phyloP scores from a whole-genome alignment of 768 basidiomycete genomes.

The Lactarius trivialis region DNA sequence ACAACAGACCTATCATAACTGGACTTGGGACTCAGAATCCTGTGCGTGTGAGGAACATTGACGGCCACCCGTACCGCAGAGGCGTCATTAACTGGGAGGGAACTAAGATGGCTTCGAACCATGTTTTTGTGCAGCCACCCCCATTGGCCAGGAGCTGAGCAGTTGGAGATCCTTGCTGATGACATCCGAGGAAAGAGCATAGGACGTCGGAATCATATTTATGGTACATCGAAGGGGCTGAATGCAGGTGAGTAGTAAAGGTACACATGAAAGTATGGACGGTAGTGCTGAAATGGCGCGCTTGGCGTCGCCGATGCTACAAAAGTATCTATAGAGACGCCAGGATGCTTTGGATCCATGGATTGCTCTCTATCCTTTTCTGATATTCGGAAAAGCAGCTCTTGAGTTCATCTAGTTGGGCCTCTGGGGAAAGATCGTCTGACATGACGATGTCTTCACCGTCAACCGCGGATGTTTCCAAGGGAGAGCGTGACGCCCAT shows the following conservation, averaged over 20 bases:
- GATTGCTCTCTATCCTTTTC: constrained; percentile 66
- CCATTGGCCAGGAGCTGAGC: neutral
- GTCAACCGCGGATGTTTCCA: constrained; percentile 28
- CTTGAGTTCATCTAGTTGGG: constrained; percentile 44
- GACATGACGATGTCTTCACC: constrained; percentile 46
- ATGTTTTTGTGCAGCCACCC: neutral
- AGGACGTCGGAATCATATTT: neutral
- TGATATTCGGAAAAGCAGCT: constrained; percentile 58
- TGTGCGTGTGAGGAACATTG: no score
- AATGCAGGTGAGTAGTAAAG: neutral
- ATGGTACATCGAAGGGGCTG: neutral
- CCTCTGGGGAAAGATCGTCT: constrained; percentile 34
- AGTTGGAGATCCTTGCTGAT: neutral
- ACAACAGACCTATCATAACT: no score
- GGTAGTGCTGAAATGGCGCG: neutral
- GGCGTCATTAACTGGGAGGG: no score
- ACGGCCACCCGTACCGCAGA: no score
- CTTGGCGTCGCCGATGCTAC: neutral
- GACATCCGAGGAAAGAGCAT: neutral
- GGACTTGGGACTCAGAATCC: neutral
- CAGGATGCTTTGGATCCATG: constrained; percentile 67
- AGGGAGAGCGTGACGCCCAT: constrained; percentile 45
- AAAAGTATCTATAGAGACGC: constrained; percentile 30
- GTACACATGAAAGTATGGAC: neutral
- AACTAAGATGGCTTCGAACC: no score